Conservation (phyloP, 441 rosid species). For the Adansonia madagascariensis region DNA sequence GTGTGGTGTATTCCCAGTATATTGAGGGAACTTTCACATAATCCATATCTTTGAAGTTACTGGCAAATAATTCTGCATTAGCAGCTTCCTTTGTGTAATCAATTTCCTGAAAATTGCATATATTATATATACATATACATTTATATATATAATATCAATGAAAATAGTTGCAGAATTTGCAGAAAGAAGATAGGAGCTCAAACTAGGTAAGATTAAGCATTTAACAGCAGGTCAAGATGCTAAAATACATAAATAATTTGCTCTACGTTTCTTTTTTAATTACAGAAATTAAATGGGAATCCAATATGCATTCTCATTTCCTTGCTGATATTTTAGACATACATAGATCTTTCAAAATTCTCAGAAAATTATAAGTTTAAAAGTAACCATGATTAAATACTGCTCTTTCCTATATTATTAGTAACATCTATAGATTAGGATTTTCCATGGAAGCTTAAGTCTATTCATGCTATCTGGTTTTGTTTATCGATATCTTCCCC, state of each 20-base stretch:
- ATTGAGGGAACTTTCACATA: slow-evolving; percentile 91
- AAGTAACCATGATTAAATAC: background rate
- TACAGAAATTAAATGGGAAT: background rate
- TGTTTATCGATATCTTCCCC: background rate
- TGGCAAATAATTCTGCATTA: slow-evolving; percentile 91
- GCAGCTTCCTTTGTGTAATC: slow-evolving; percentile 97
- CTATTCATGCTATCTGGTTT: background rate
- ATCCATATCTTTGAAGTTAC: slow-evolving; percentile 76
- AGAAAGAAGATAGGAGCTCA: background rate
- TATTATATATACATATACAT: slow-evolving; percentile 4
- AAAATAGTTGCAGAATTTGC: slow-evolving; percentile 18
- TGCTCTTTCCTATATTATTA: background rate
- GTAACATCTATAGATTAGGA: background rate
- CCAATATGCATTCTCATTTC: slow-evolving; percentile 9
- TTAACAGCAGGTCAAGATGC: background rate
- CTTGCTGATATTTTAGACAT: too few relatives aligned
- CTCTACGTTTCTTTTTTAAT: background rate
- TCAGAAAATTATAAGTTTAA: background rate
- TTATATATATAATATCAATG: slow-evolving; percentile 22
- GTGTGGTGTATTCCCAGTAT: slow-evolving; percentile 90
- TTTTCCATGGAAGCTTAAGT: background rate
- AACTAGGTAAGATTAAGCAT: background rate
- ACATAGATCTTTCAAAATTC: background rate
- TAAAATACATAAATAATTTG: background rate
- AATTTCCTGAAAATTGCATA: slow-evolving; percentile 65